Conservation (phyloP, 2,329 filamentous ascomycete species). For the Basipetospora sp. region DNA sequence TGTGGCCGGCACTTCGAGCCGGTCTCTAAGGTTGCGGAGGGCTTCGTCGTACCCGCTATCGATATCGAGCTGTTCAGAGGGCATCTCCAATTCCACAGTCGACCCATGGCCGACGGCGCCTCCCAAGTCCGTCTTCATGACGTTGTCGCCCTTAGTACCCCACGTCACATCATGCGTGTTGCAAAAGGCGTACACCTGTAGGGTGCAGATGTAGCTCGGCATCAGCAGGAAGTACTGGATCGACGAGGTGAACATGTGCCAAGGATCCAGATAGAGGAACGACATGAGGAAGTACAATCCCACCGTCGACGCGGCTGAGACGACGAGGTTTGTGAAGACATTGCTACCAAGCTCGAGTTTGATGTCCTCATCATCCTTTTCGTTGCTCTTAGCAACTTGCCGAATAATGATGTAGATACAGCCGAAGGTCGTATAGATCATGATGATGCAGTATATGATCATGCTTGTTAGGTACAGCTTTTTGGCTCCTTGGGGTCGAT, state of each 20-base stretch:
- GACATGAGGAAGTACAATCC: constrained; percentile 95
- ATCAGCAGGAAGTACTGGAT: constrained; percentile 86
- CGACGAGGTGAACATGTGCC: constrained; percentile 94
- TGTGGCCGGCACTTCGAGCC: constrained; percentile 60
- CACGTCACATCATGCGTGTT: constrained; percentile 98
- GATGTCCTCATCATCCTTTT: constrained; percentile 21
- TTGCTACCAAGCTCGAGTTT: constrained; percentile 59
- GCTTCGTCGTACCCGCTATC: constrained; percentile 96
- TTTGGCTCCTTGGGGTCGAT: constrained; percentile 86
- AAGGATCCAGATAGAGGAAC: constrained; percentile 90
- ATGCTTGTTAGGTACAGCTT: constrained; percentile 79
- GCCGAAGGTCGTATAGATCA: constrained; percentile 87
- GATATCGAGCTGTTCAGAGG: constrained; percentile 92
- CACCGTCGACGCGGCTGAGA: constrained; percentile 75
- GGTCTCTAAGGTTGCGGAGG: constrained; percentile 83
- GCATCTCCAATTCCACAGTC: constrained; percentile 92
- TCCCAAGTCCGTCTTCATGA: constrained; percentile 82
- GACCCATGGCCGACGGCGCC: constrained; percentile 60
- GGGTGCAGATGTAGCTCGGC: constrained; percentile 86
- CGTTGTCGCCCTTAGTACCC: constrained; percentile 97
- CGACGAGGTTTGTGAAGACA: constrained; percentile 85
- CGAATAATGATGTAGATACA: constrained; percentile 74
- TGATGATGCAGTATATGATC: constrained; percentile 83
- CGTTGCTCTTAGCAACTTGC: constrained; percentile 48
- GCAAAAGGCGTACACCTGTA: constrained; percentile 97